Conservation (phyloP, 2,329 filamentous ascomycete genomes). For the Colletotrichum lindemuthianum region DNA sequence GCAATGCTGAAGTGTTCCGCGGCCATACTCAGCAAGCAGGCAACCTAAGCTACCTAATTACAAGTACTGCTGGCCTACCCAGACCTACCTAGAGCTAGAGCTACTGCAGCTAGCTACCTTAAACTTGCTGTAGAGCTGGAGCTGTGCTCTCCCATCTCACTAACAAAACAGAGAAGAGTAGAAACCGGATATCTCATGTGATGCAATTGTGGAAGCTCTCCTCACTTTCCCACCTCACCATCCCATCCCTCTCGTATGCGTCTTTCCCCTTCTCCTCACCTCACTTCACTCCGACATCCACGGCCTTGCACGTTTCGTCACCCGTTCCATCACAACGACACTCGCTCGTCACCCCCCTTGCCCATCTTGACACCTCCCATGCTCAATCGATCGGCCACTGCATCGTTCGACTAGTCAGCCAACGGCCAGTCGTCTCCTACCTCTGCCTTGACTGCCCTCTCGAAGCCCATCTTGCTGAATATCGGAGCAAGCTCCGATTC, state of each 20-base stretch:
- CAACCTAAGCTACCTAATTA: too few relatives aligned
- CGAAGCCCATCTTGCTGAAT: not conserved
- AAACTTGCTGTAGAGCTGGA: too few relatives aligned
- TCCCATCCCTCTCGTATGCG: not conserved
- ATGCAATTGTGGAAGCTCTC: slow-evolving; percentile 24
- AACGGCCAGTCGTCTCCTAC: not conserved
- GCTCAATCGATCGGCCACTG: not conserved
- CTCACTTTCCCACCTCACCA: slow-evolving; percentile 16
- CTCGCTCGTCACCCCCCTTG: not conserved
- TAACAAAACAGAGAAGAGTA: not conserved
- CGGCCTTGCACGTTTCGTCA: not conserved
- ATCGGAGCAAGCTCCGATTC: slow-evolving; percentile 24
- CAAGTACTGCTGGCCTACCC: not conserved
- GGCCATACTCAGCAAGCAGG: too few relatives aligned
- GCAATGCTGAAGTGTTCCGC: too few relatives aligned
- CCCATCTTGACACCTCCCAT: too few relatives aligned
- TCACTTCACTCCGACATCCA: not conserved
- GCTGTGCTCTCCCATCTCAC: not conserved
- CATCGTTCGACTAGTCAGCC: not conserved
- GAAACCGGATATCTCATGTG: slow-evolving; percentile 14
- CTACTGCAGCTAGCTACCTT: too few relatives aligned
- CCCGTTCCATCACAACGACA: not conserved
- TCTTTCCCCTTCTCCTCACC: not conserved
- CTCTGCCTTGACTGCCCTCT: not conserved
- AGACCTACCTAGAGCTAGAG: not conserved